phyloP scores from a whole-genome alignment of 495 filamentous ascomycete species.

The Ramalina peruviana region DNA sequence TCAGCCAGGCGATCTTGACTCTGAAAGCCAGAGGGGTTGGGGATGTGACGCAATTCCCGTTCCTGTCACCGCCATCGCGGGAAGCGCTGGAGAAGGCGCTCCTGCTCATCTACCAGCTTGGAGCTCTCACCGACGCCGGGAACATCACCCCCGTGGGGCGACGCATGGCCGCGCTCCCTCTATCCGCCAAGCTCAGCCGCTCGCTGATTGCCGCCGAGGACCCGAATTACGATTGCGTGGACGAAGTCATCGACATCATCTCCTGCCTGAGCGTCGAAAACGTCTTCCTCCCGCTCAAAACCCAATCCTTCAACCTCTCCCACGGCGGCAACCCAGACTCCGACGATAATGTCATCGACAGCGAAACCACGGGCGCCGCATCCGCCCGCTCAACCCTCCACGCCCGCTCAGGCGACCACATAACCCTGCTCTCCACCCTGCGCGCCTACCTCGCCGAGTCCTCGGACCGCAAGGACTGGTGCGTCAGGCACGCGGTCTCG shows the following conservation, averaged over 20 bases:
- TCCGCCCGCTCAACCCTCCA: conserved; percentile 56
- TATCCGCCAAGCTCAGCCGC: conserved; percentile 68
- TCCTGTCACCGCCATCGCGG: conserved; percentile 66
- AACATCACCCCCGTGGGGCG: conserved; percentile 58
- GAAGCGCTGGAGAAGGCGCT: conserved; percentile 75
- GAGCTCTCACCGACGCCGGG: conserved; percentile 59
- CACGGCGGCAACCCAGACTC: background rate
- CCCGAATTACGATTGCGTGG: conserved; percentile 51
- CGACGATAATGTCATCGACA: no score
- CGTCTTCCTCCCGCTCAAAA: conserved; percentile 58
- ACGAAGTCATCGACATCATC: conserved; percentile 84
- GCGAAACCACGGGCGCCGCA: conserved; percentile 38
- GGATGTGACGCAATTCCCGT: conserved; percentile 70
- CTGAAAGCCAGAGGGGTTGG: conserved; percentile 88
- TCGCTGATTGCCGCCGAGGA: conserved; percentile 70
- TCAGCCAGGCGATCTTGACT: conserved; percentile 71
- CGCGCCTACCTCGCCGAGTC: conserved; percentile 67
- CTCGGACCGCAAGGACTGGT: conserved; percentile 62
- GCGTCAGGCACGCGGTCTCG: conserved; percentile 60
- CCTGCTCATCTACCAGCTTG: conserved; percentile 61
- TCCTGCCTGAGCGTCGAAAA: conserved; percentile 79
- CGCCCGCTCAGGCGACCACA: conserved; percentile 74
- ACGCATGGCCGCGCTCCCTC: conserved; percentile 68
- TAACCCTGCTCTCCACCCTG: conserved; percentile 74
- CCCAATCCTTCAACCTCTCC: no score